Evolutionary conservation across 2,329 filamentous ascomycete species (phyloP).

Genomic region (Xylaria digitata): DNA sequence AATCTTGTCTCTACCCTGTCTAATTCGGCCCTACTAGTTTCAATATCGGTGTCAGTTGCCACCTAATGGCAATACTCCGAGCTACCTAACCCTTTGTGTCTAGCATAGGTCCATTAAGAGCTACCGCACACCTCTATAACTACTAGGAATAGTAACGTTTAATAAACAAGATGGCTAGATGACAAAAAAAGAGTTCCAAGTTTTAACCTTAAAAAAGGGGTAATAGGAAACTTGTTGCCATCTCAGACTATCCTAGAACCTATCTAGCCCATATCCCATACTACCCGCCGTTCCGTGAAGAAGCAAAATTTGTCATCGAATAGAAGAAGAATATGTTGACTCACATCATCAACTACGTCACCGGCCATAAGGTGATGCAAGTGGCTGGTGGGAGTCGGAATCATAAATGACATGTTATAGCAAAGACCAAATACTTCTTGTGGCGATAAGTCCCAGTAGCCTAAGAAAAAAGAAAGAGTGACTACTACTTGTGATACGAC

Average conservation of each 20-base stretch:
- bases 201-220: no score
- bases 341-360: not conserved
- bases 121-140: not conserved
- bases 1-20: not conserved
- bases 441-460: not conserved
- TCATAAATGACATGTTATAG: not conserved
- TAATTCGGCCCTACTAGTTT: not conserved
- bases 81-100: not conserved
- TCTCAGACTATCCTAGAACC: not conserved
- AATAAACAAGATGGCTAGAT: no score
- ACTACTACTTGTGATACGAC: not conserved
- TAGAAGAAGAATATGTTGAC: not conserved
- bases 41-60: not conserved
- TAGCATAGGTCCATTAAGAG: not conserved
- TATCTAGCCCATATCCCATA: not conserved
- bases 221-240: not conserved
- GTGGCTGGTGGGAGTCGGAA: not conserved
- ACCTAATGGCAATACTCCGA: not conserved
- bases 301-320: not conserved
- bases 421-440: not conserved
- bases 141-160: no score
- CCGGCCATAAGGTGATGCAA: not conserved
- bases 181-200: no score
- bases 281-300: not conserved
- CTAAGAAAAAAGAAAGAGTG: not conserved